Evolutionary conservation across 805 yeast genomes (phyloP).

Genomic region (Yamadazyma endophytica): DNA sequence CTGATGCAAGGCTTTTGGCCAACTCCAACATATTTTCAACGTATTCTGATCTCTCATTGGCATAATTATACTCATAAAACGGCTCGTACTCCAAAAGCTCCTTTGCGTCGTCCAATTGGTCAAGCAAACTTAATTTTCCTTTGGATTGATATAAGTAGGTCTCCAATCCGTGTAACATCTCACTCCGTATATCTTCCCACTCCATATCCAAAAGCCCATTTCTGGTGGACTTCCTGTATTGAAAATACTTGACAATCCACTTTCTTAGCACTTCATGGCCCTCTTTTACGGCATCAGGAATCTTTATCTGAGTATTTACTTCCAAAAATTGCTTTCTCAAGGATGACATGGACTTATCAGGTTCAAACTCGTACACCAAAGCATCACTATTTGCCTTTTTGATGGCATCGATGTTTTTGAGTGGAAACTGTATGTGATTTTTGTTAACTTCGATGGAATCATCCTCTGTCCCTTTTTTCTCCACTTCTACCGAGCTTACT

Average conservation of each 20-base stretch:
- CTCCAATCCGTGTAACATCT: constrained; percentile 33
- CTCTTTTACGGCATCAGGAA: constrained; percentile 25
- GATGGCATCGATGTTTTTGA: constrained; percentile 15
- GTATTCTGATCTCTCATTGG: constrained; percentile 27
- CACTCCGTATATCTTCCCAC: constrained; percentile 41
- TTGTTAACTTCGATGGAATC: constrained; percentile 1
- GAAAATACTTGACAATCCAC: constrained; percentile 32
- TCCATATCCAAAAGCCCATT: constrained; percentile 37
- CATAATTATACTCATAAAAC: constrained; percentile 28
- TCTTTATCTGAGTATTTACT: constrained; percentile 10
- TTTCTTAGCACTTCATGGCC: constrained; percentile 21
- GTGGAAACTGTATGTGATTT: constrained; percentile 19
- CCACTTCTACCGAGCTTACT: background rate
- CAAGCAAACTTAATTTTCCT: constrained; percentile 17
- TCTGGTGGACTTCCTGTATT: constrained; percentile 29
- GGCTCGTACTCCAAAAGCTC: constrained; percentile 16
- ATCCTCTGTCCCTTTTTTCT: constrained; percentile 1
- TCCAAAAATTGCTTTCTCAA: constrained; percentile 1
- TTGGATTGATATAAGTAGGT: constrained; percentile 28
- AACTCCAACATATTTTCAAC: constrained; percentile 5
- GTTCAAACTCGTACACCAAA: no score
- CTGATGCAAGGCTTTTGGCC: no score
- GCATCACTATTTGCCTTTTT: constrained; percentile 5
- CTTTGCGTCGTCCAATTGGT: background rate
- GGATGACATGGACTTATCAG: constrained; percentile 10